Evolutionary conservation across 2,329 filamentous ascomycete genomes (phyloP), one percentile per base, ranked within the genome.

Genomic region (Fusarium clavum): DNA sequence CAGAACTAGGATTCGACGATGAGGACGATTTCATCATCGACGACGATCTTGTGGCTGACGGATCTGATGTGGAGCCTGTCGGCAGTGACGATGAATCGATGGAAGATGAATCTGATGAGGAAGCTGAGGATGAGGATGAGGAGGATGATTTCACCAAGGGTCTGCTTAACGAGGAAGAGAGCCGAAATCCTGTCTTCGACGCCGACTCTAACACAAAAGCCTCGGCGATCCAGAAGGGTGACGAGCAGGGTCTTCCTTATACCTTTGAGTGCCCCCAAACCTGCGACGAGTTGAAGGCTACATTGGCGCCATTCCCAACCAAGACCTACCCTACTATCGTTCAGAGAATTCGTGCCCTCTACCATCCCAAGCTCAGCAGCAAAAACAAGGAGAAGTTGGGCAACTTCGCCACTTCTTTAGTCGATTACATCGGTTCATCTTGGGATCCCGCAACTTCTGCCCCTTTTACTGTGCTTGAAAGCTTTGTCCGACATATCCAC

Each of bases 21-120:
- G 95, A 98, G 77, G 95, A 98, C 74, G 94, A 98, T 73, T 98
- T 98, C 75, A 78, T 95, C 27, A 90, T 98, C 67, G 95, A 98
- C 63, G 93, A 96, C 67, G 92, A 97, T 76, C 85, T 98, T 18
- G 87, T 98, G 34, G 94, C 94, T 14, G 94, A 91, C 72, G 92
- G 90, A 40, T 95, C 93, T 8, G 90, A 91, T 41, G 75, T 90
- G n/a, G 88, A 91, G 29, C 82, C 84, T 7, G 81, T 86, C 10
- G 86, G 84, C 40, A 85, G 87, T 43, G 84, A 86, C 25, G 83
- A 85, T 13, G 86, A 86, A 27, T 84, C 85, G 1, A 83, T 83
- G 22, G 83, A 84, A 24, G 82, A 40, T 32, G 44, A 82, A 6
- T 79, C 77, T 27, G 81, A 81, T 4, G 82, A 82, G 14, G 80